Percentiles rank a stretch among this genome's conserved stretches.
Evolutionary conservation across 2,329 filamentous ascomycete species (phyloP).

Genomic region (Gaeumannomyces tritici): DNA sequence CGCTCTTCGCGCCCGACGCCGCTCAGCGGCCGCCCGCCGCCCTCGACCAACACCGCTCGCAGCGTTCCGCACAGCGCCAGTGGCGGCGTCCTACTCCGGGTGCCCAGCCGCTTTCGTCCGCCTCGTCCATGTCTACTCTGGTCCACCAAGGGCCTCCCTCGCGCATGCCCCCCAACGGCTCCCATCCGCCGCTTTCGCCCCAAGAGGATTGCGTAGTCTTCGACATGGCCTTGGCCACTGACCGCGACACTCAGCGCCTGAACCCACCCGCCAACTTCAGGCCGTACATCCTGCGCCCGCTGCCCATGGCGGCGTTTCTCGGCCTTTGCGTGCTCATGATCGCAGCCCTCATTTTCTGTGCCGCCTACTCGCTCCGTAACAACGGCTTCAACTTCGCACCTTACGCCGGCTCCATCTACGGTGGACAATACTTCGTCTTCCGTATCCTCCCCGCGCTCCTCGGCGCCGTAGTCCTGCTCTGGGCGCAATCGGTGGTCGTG

Average conservation of each 20-base stretch:
- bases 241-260: constrained; percentile 14
- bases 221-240: constrained; percentile 20
- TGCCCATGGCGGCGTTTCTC: constrained; percentile 52
- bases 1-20: background rate
- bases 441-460: constrained; percentile 75
- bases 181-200: constrained; percentile 15
- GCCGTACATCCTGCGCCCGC: constrained; percentile 60
- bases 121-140: constrained; percentile 10
- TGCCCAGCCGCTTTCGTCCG: background rate
- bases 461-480: constrained; percentile 62
- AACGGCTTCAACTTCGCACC: constrained; percentile 60
- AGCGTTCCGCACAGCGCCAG: background rate
- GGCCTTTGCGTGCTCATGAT: constrained; percentile 60
- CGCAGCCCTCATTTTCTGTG: constrained; percentile 61
- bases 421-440: constrained; percentile 73
- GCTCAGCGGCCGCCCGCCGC: background rate
- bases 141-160: constrained; percentile 8
- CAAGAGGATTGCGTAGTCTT: constrained; percentile 18
- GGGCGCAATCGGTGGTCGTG: constrained; percentile 64
- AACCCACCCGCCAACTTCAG: constrained; percentile 42
- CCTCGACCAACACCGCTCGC: background rate
- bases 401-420: constrained; percentile 59
- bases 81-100: background rate
- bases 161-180: constrained; percentile 4
- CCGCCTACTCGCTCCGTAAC: constrained; percentile 54